Percentiles rank a stretch among this genome's conserved stretches.
phyloP scores from a whole-genome alignment of 2,329 filamentous ascomycete species.

The Apiospora kogelbergensis region DNA sequence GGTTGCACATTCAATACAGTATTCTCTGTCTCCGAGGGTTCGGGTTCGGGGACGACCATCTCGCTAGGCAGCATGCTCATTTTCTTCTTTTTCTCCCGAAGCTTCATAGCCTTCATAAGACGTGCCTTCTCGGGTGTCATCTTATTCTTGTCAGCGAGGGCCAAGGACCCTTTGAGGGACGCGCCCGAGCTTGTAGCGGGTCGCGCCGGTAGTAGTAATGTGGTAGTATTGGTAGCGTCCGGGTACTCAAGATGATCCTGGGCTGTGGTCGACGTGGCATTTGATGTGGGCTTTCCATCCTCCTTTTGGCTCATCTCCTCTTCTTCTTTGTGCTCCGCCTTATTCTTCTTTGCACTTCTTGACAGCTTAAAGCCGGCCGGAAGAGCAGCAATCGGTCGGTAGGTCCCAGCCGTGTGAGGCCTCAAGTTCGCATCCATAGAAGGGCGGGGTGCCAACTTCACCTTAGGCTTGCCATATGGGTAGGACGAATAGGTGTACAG shows the following conservation, averaged over 20 bases:
- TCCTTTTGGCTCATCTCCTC: slow-evolving; percentile 28
- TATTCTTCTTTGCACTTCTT: slow-evolving; percentile 55
- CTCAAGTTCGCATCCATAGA: slow-evolving; percentile 65
- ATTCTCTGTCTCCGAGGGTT: slow-evolving; percentile 19
- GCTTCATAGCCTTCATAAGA: slow-evolving; percentile 89
- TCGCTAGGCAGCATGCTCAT: slow-evolving; percentile 31
- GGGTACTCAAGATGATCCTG: slow-evolving; percentile 28
- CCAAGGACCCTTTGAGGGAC: slow-evolving; percentile 40
- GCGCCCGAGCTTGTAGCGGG: slow-evolving; percentile 47
- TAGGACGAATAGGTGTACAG: slow-evolving; percentile 50
- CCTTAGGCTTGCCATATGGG: slow-evolving; percentile 68
- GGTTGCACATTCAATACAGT: not conserved
- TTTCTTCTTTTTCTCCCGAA: slow-evolving; percentile 77
- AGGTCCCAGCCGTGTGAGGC: slow-evolving; percentile 61
- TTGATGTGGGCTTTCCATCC: slow-evolving; percentile 35
- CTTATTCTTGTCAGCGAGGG: slow-evolving; percentile 39
- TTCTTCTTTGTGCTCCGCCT: slow-evolving; percentile 34
- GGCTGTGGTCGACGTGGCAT: slow-evolving; percentile 36
- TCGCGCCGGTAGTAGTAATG: slow-evolving; percentile 36
- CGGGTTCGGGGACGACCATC: slow-evolving; percentile 24
- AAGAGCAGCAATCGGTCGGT: slow-evolving; percentile 74
- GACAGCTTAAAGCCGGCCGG: slow-evolving; percentile 76
- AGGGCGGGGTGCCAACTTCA: slow-evolving; percentile 85
- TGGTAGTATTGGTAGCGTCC: slow-evolving; percentile 18
- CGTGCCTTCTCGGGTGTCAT: slow-evolving; percentile 88